These are phyloP conservation scores for Amyloporia xantha DNA, from an alignment of 768 basidiomycete genomes.

Conservation along the genomic window DNA sequence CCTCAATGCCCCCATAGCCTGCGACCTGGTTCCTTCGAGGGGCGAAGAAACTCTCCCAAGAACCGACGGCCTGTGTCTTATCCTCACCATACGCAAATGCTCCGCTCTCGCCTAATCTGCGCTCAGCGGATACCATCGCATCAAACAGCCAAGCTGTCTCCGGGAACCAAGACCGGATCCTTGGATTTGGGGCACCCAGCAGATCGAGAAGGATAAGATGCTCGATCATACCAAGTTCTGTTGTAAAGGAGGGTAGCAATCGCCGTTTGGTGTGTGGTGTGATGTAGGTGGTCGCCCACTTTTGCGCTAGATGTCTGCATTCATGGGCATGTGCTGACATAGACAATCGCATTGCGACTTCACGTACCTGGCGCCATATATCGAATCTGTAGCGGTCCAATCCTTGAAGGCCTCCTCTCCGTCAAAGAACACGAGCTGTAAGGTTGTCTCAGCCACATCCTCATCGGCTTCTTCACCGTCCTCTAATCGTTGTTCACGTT, in stretches of 20 bases:
- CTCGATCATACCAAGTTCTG: conserved; percentile 74
- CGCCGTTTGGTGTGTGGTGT: conserved; percentile 54
- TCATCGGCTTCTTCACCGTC: conserved; percentile 64
- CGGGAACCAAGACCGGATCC: conserved; percentile 72
- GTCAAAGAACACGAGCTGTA: conserved; percentile 94
- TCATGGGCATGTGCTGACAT: conserved; percentile 4
- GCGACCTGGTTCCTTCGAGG: conserved; percentile 34
- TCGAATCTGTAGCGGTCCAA: conserved; percentile 87
- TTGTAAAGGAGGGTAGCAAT: conserved; percentile 40
- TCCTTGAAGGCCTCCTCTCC: conserved; percentile 93
- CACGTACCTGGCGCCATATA: conserved; percentile 89
- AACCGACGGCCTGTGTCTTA: conserved; percentile 31
- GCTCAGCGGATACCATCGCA: conserved; percentile 64
- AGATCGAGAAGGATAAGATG: conserved; percentile 92
- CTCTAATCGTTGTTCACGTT: conserved; percentile 47
- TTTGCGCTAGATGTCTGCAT: conserved; percentile 77
- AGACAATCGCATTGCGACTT: background rate
- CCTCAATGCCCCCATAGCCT: conserved; percentile 62
- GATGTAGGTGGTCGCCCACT: conserved; percentile 71
- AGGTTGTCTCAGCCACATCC: conserved; percentile 72
- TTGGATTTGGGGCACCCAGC: conserved; percentile 70
- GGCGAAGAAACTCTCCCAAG: conserved; percentile 63
- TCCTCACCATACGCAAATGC: conserved; percentile 47
- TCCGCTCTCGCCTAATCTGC: conserved; percentile 57
- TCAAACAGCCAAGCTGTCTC: conserved; percentile 95